These are phyloP conservation scores for Chlamydomonas sphaeroides DNA, from an alignment of 139 green algal species.

Conservation along the genomic window DNA sequence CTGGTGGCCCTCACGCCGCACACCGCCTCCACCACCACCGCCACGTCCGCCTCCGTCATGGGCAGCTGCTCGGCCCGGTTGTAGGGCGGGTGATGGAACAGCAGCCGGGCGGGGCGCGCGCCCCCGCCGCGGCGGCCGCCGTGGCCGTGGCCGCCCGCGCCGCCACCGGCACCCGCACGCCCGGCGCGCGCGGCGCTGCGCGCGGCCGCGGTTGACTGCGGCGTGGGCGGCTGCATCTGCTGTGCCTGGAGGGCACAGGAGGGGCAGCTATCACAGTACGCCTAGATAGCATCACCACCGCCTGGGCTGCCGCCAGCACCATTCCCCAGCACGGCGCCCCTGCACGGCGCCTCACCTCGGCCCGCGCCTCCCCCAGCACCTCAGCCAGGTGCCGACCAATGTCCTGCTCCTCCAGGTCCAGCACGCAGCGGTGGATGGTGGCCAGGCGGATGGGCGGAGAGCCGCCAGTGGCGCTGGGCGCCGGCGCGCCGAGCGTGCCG, in stretches of 20 bases:
- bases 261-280: no score
- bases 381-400: slow-evolving; percentile 42
- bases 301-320: no score
- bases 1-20: slow-evolving; percentile 31
- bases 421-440: slow-evolving; percentile 34
- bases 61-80: slow-evolving; percentile 34
- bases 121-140: background rate
- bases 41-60: slow-evolving; percentile 40
- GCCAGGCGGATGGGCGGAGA: slow-evolving; percentile 15
- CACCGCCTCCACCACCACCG: slow-evolving; percentile 47
- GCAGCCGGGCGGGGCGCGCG: slow-evolving; percentile 7
- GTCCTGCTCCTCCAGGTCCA: slow-evolving; percentile 41
- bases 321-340: background rate
- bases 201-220: no score
- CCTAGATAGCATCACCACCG: no score
- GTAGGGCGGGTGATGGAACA: slow-evolving; percentile 49
- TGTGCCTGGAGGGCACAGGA: background rate
- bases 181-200: background rate
- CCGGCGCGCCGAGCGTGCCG: no score
- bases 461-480: no score
- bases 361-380: slow-evolving; percentile 33
- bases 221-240: background rate
- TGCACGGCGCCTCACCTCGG: slow-evolving; percentile 21
- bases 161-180: background rate
- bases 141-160: background rate